Evolutionary conservation across 2,329 filamentous ascomycete species (phyloP).

Genomic region (Alternaria ethzedia): DNA sequence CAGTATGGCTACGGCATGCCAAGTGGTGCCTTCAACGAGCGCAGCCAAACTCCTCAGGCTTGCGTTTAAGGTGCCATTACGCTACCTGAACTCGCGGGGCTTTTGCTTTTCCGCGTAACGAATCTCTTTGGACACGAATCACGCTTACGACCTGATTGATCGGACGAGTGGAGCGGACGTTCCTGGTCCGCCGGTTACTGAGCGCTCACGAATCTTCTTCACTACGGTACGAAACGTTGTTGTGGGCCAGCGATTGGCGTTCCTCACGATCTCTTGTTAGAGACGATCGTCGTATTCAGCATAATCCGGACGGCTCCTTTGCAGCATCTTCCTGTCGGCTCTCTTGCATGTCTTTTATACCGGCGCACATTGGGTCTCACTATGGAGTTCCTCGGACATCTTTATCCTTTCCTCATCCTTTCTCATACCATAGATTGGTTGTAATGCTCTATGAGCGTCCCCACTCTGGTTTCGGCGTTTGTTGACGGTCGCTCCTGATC

Average conservation of each 20-base stretch:
- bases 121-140: slow-evolving; percentile 47
- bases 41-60: slow-evolving; percentile 53
- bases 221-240: slow-evolving; percentile 37
- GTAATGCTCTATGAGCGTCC: slow-evolving; percentile 41
- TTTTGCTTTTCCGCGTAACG: slow-evolving; percentile 30
- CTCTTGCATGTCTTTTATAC: slow-evolving; percentile 40
- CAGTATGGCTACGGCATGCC: slow-evolving; percentile 51
- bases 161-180: slow-evolving; percentile 47
- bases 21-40: slow-evolving; percentile 53
- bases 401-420: slow-evolving; percentile 21
- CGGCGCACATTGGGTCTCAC: slow-evolving; percentile 30
- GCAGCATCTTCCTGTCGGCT: slow-evolving; percentile 43
- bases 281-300: slow-evolving; percentile 29
- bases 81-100: slow-evolving; percentile 12
- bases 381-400: slow-evolving; percentile 30
- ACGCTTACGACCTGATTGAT: slow-evolving; percentile 43
- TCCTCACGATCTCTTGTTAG: slow-evolving; percentile 20
- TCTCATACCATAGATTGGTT: slow-evolving; percentile 38
- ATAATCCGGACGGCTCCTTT: slow-evolving; percentile 36
- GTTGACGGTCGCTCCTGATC: slow-evolving; percentile 26
- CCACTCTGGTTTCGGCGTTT: slow-evolving; percentile 38
- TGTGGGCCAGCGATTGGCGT: slow-evolving; percentile 29
- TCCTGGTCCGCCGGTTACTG: slow-evolving; percentile 21
- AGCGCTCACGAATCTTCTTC: slow-evolving; percentile 46
- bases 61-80: slow-evolving; percentile 35